Percentiles rank a stretch among this genome's conserved stretches.
Evolutionary conservation across 495 filamentous ascomycete genomes (phyloP).

Genomic region (Penicillium taxi): DNA sequence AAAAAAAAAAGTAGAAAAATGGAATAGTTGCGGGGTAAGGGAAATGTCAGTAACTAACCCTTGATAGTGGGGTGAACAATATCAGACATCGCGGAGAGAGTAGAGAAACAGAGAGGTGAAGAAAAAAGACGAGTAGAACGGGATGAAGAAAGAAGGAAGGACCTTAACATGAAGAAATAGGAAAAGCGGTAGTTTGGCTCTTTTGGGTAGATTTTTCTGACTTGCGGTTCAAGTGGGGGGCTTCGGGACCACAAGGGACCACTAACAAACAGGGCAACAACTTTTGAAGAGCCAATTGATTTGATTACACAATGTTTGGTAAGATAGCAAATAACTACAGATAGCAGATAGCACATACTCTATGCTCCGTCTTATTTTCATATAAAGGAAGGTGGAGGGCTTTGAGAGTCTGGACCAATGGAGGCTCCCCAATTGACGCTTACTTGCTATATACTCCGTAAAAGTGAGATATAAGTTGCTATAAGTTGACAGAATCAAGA

Average conservation of each 20-base stretch:
- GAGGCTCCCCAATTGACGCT: slow-evolving; percentile 13
- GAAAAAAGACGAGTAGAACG: slow-evolving; percentile 3
- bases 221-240: slow-evolving; percentile 14
- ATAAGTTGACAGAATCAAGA: slow-evolving; percentile 1
- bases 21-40: slow-evolving; percentile 6
- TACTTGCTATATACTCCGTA: slow-evolving; percentile 5
- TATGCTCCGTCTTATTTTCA: no score
- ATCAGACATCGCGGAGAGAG: slow-evolving; percentile 41
- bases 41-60: slow-evolving; percentile 35
- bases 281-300: background rate
- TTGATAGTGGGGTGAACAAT: slow-evolving; percentile 54
- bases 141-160: background rate
- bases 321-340: background rate
- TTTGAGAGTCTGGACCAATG: slow-evolving; percentile 11
- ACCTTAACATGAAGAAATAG: slow-evolving; percentile 6
- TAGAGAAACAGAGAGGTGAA: slow-evolving; percentile 14
- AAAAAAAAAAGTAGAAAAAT: background rate
- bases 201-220: slow-evolving; percentile 20
- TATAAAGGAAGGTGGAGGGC: background rate
- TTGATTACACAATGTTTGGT: background rate
- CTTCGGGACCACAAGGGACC: background rate
- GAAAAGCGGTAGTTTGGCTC: slow-evolving; percentile 24
- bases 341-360: no score
- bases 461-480: background rate
- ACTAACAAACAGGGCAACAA: background rate